Base-by-base conservation (phyloP, 352 stramenopile genomes). In the Globisporangium solare region DNA sequence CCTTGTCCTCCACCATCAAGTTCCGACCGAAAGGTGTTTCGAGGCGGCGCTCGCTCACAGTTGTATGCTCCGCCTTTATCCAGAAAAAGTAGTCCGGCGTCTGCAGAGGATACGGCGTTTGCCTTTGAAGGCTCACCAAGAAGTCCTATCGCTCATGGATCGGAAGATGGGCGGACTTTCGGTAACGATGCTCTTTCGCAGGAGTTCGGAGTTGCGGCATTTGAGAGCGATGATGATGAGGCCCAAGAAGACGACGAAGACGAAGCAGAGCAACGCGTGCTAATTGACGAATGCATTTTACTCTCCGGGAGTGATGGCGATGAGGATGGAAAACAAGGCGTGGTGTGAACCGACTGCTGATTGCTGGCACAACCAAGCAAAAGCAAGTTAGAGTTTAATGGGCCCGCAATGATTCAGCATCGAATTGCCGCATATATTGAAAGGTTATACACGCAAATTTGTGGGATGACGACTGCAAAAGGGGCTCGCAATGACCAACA, bases 1-100 rank as follows among this genome's bases (percentile, higher is more conserved):
- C 70, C 70, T 17, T 56, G 60, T 48, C 70, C 70, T 10, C 70
- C 69, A 17, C 47, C 67, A 7, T 46, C 53, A 0, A 49, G 35
- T 6, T 6, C 18, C 8, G 45, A 22, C 6, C 57, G 50, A 20
- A 51, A 35, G 27, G 51, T 10, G 43, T 17, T 58, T 11, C 27
- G 24, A 10, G 47, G 15, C 11, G 42, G 51, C 0, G 32, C 39
- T 14, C 66, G 68, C 0, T 18, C 48, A 2, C 54, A 68, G 27
- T 27, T 69, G 15, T 67, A 74, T 51, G 45, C 52, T 13, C 14
- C 47, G 3, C 10, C 58, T 1, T 7, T 3, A 8, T 40, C 35
- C 3, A 46, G 37, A 37, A 43, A 32, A 22, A 54, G 22, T 4
- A 47, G 22, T 11, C 24, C 24, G 0, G 13, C 12, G 2, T 12